These are phyloP conservation scores for Hypoxylon intermedium DNA, from an alignment of 495 filamentous ascomycete genomes.

Conservation along the genomic window DNA sequence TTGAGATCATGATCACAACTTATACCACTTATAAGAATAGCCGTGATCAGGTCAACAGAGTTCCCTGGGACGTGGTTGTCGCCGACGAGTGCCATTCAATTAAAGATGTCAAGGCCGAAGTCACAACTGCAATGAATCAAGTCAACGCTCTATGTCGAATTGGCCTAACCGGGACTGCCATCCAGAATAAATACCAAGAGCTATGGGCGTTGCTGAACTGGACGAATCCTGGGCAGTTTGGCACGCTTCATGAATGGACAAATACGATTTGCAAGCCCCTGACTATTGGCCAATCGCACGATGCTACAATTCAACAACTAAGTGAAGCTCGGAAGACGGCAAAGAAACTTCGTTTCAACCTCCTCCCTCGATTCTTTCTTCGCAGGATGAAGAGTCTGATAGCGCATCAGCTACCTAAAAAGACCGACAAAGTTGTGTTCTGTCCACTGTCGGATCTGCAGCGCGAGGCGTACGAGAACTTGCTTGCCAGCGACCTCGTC, in stretches of 20 bases:
- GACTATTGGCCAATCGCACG: constrained; percentile 84
- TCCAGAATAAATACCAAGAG: constrained; percentile 98
- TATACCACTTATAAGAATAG: constrained; percentile 85
- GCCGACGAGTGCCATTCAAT: constrained; percentile 96
- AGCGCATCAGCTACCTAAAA: constrained; percentile 93
- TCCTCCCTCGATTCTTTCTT: constrained; percentile 91
- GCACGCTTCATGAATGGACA: constrained; percentile 80
- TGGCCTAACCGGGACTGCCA: constrained; percentile 93
- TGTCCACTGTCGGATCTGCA: constrained; percentile 88
- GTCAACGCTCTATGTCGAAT: constrained; percentile 93
- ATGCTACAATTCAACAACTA: constrained; percentile 85
- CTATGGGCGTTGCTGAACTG: constrained; percentile 97
- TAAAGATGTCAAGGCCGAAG: constrained; percentile 78
- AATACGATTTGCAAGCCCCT: constrained; percentile 77
- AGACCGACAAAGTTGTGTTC: constrained; percentile 92
- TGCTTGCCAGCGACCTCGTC: constrained; percentile 76
- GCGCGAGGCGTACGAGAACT: constrained; percentile 82
- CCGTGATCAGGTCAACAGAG: constrained; percentile 76
- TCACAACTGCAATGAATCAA: constrained; percentile 86
- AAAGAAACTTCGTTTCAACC: constrained; percentile 82
- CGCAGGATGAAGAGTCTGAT: constrained; percentile 93
- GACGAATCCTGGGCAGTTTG: constrained; percentile 90
- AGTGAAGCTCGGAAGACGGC: constrained; percentile 83
- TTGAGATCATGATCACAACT: constrained; percentile 93
- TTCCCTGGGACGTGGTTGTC: constrained; percentile 96